Base-by-base conservation (phyloP, 148 eudicot genomes). In the Hydrangea macrophylla region DNA sequence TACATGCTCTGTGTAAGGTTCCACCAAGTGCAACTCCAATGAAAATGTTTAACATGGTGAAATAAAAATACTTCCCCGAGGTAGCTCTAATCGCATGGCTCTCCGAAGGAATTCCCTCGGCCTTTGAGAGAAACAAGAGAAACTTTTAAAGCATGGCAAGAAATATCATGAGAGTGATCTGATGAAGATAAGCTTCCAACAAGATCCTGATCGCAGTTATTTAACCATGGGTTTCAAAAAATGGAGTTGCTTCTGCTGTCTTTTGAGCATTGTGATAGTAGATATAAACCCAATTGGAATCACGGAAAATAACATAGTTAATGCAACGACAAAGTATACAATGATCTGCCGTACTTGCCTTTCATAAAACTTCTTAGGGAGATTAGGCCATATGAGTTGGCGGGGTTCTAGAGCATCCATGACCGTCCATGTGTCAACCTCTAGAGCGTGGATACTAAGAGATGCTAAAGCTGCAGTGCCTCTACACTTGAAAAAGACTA, bases 61-160 rank as follows among this genome's bases (percentile, higher is more conserved):
- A 94, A 70, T 94, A 94, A 69, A 90, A 94, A 69, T 88, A 94
- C 76, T 94, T 94, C 31, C 98, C 98, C 0, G 98, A 94, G 35
- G 97, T 81, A 42, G 88, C 97, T 78, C 97, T 88, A 30, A 71
- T 74, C 1, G 78, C 89, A 60, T 94, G 98, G 40, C 98, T 90
- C 69, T 79, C 62, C 0, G 96, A 85, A 67, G 88, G 82, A 60
- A 94, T 86, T 36, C 98, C 98, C 78, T 90, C 98, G 0, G 81
- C 73, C 79, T 86, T 85, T 0, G 98, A 86, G 33, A 94, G 78
- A 73, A 88, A 90, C 88, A 90, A 55, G 1, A 94, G 84, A 33
- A 94, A 70, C 67, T 77, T 86, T 0, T 96, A 97, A 61, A 94
- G 77, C 85, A 94, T 42, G 22, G 98, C 97, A 68, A 94, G 33